These are phyloP conservation scores for Clitopilus hobsonii DNA, from an alignment of 768 basidiomycete species.

Conservation along the genomic window DNA sequence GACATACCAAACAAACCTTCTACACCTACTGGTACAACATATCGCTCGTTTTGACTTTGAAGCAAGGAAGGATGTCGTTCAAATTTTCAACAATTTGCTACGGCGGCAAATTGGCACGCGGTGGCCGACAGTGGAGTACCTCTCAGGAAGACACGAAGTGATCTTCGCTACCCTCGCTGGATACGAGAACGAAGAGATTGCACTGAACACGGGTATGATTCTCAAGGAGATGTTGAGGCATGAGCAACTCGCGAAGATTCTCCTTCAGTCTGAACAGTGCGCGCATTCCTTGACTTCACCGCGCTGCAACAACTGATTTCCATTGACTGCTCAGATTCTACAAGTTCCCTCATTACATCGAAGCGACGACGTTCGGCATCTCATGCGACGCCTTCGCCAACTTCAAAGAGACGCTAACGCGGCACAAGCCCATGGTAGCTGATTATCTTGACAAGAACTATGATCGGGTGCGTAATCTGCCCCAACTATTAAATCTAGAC, in stretches of 20 bases:
- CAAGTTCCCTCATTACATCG: slow-evolving; percentile 93
- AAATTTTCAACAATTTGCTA: slow-evolving; percentile 86
- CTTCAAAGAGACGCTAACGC: slow-evolving; percentile 93
- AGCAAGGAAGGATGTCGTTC: slow-evolving; percentile 80
- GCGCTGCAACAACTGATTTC: neutral
- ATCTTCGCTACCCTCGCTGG: slow-evolving; percentile 85
- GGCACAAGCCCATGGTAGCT: slow-evolving; percentile 98
- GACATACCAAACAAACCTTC: slow-evolving; percentile 86
- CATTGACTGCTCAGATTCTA: slow-evolving; percentile 66
- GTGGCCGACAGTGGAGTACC: slow-evolving; percentile 95
- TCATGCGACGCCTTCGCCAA: slow-evolving; percentile 98
- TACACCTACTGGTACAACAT: slow-evolving; percentile 75
- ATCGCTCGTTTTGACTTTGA: slow-evolving; percentile 93
- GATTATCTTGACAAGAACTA: slow-evolving; percentile 97
- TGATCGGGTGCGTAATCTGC: slow-evolving; percentile 65
- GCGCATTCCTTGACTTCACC: slow-evolving; percentile 24
- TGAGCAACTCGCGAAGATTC: slow-evolving; percentile 83
- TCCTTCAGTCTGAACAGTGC: slow-evolving; percentile 92
- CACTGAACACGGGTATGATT: slow-evolving; percentile 97
- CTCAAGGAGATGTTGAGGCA: slow-evolving; percentile 95
- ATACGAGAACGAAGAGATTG: slow-evolving; percentile 94
- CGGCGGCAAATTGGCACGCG: slow-evolving; percentile 90
- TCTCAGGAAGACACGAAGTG: slow-evolving; percentile 66
- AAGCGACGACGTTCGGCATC: slow-evolving; percentile 95
- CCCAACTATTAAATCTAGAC: neutral